These are phyloP conservation scores for Aspergillus olivimuriae DNA, from an alignment of 495 filamentous ascomycete species.

Conservation along the genomic window DNA sequence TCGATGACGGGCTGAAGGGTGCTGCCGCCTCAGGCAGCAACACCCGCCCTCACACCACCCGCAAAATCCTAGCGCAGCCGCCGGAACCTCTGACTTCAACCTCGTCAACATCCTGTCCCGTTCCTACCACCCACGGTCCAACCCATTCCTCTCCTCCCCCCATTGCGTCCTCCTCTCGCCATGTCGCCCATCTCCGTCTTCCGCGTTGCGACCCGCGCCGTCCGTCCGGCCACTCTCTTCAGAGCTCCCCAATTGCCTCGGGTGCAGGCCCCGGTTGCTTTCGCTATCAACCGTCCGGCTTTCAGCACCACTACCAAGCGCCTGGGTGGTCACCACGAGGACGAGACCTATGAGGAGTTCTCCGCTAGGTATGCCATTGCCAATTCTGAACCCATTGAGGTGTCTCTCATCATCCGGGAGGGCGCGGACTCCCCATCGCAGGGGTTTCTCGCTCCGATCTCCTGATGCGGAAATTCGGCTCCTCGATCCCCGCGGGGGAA, in stretches of 20 bases:
- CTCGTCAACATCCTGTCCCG: constrained; percentile 26
- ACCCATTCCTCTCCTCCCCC: constrained; percentile 29
- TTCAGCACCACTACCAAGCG: constrained; percentile 64
- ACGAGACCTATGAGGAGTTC: constrained; percentile 98
- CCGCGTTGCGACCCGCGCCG: constrained; percentile 62
- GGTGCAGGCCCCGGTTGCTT: constrained; percentile 47
- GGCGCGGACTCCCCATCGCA: background rate
- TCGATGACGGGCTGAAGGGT: constrained; percentile 21
- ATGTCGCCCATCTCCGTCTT: constrained; percentile 67
- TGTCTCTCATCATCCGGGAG: too few species aligned
- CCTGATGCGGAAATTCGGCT: constrained; percentile 7
- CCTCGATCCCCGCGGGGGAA: background rate
- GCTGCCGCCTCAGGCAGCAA: constrained; percentile 29
- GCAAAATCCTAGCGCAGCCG: constrained; percentile 40
- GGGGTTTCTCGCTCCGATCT: background rate
- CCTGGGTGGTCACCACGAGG: constrained; percentile 62
- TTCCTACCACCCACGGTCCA: constrained; percentile 26
- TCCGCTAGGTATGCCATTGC: constrained; percentile 74
- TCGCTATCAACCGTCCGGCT: constrained; percentile 47
- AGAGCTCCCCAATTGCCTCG: constrained; percentile 52
- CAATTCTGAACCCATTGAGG: constrained; percentile 24
- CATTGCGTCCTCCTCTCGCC: constrained; percentile 27
- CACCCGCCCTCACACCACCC: constrained; percentile 39
- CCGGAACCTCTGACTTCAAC: constrained; percentile 27
- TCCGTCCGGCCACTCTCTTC: constrained; percentile 55